phyloP scores from a whole-genome alignment of 1,284 basidiomycete species.

The Malassezia pachydermatis region DNA sequence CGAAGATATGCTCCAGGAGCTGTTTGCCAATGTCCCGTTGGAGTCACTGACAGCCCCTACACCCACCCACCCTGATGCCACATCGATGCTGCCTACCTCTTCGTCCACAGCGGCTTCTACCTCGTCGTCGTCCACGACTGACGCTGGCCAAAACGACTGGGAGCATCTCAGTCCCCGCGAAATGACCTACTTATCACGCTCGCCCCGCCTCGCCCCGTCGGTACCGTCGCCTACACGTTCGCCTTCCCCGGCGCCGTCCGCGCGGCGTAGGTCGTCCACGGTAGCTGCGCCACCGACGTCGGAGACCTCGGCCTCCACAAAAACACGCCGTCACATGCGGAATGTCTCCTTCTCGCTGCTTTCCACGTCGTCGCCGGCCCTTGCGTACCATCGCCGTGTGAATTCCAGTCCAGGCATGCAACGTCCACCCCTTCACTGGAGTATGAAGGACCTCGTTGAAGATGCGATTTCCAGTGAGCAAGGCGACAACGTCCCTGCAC shows the following conservation, averaged over 20 bases:
- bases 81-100: conserved; percentile 1
- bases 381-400: conserved; percentile 1
- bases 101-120: neutral
- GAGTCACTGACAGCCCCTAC: conserved; percentile 4
- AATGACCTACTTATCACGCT: conserved; percentile 31
- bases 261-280: too few relatives aligned
- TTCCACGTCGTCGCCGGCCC: conserved; percentile 8
- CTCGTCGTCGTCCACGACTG: neutral
- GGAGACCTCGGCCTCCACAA: conserved; percentile 14
- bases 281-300: too few relatives aligned
- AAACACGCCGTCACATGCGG: conserved; percentile 1
- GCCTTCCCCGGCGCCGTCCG: conserved; percentile 13
- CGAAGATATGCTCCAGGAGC: conserved; percentile 53
- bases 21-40: conserved; percentile 45
- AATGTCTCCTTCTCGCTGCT: conserved; percentile 8
- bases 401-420: conserved; percentile 10
- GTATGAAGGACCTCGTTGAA: conserved; percentile 23
- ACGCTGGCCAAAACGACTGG: conserved; percentile 38
- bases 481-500: conserved; percentile 7
- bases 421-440: conserved; percentile 36
- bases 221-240: conserved; percentile 21
- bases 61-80: too few relatives aligned
- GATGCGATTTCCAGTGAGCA: conserved; percentile 22
- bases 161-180: conserved; percentile 43
- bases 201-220: conserved; percentile 11